Percentiles rank a stretch among this genome's conserved stretches.
These are phyloP conservation scores for Candida wancherniae DNA, from an alignment of 805 yeast genomes.

Conservation along the genomic window DNA sequence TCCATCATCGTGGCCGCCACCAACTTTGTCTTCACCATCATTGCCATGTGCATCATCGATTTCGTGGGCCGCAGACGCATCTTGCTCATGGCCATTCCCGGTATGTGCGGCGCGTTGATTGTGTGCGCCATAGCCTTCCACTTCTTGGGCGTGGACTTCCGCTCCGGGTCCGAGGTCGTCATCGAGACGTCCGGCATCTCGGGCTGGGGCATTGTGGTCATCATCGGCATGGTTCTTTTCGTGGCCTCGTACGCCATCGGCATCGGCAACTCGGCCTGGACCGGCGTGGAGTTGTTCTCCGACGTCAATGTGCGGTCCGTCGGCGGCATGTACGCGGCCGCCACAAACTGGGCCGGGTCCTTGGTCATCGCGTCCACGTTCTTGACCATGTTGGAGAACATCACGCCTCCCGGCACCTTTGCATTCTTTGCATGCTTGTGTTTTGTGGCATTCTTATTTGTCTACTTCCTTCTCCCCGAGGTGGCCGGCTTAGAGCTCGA, in stretches of 20 bases:
- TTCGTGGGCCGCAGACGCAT: slow-evolving; percentile 83
- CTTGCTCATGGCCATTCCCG: slow-evolving; percentile 74
- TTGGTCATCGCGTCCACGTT: slow-evolving; percentile 86
- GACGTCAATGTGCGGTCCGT: slow-evolving; percentile 84
- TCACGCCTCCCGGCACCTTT: slow-evolving; percentile 94
- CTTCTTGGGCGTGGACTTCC: slow-evolving; percentile 61
- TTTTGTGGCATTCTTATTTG: slow-evolving; percentile 64
- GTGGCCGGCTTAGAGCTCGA: slow-evolving; percentile 85
- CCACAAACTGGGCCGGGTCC: slow-evolving; percentile 94
- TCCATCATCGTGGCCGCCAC: slow-evolving; percentile 93
- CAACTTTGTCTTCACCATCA: slow-evolving; percentile 79
- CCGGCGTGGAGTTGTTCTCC: slow-evolving; percentile 91
- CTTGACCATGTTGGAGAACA: slow-evolving; percentile 87
- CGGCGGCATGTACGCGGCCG: slow-evolving; percentile 87
- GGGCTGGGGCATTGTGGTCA: slow-evolving; percentile 86
- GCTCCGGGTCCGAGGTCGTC: slow-evolving; percentile 39
- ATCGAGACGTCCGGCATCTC: slow-evolving; percentile 44
- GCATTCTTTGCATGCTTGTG: slow-evolving; percentile 83
- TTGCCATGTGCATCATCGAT: slow-evolving; percentile 86
- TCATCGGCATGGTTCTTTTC: slow-evolving; percentile 77
- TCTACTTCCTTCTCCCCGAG: slow-evolving; percentile 87
- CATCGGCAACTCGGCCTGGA: slow-evolving; percentile 98
- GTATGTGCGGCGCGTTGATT: slow-evolving; percentile 73
- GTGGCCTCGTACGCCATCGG: slow-evolving; percentile 93
- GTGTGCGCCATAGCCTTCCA: slow-evolving; percentile 91